phyloP scores from a whole-genome alignment of 768 basidiomycete genomes.

The Crucibulum laeve region DNA sequence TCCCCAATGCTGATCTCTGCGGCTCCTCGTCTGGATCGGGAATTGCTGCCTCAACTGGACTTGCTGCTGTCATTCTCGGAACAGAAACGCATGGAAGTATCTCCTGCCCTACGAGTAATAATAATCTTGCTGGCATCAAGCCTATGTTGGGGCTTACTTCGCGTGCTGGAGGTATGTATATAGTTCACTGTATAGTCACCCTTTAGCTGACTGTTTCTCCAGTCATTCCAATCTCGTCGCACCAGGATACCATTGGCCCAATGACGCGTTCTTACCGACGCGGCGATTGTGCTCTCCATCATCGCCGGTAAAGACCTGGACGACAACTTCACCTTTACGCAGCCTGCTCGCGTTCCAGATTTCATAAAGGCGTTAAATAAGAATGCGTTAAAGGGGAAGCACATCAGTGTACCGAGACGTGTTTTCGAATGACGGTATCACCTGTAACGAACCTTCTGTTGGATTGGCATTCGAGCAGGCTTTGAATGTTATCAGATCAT shows the following conservation, averaged over 20 bases:
- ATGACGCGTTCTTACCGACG: slow-evolving; percentile 53
- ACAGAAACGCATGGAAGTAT: slow-evolving; percentile 55
- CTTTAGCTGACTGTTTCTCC: neutral
- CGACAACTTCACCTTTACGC: slow-evolving; percentile 50
- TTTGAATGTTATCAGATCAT: slow-evolving; percentile 26
- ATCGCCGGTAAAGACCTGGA: slow-evolving; percentile 53
- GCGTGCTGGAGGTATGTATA: slow-evolving; percentile 44
- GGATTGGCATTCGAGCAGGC: slow-evolving; percentile 35
- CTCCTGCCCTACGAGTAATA: slow-evolving; percentile 44
- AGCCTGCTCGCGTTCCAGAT: slow-evolving; percentile 49
- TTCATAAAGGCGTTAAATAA: slow-evolving; percentile 47
- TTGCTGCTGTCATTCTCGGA: slow-evolving; percentile 42
- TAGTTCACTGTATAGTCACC: neutral
- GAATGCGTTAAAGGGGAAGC: slow-evolving; percentile 43
- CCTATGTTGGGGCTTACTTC: slow-evolving; percentile 59
- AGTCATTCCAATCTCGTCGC: slow-evolving; percentile 54
- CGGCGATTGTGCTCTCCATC: slow-evolving; percentile 47
- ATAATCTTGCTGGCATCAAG: slow-evolving; percentile 57
- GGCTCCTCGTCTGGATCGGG: slow-evolving; percentile 61
- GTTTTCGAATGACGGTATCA: slow-evolving; percentile 28
- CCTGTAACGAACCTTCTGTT: slow-evolving; percentile 29
- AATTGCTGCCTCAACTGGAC: slow-evolving; percentile 46
- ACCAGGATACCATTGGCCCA: slow-evolving; percentile 60
- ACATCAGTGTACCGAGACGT: slow-evolving; percentile 49
- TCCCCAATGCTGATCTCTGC: slow-evolving; percentile 46